These are phyloP conservation scores for Yamagishiella unicocca DNA, from an alignment of 139 green algal species.

Conservation along the genomic window DNA sequence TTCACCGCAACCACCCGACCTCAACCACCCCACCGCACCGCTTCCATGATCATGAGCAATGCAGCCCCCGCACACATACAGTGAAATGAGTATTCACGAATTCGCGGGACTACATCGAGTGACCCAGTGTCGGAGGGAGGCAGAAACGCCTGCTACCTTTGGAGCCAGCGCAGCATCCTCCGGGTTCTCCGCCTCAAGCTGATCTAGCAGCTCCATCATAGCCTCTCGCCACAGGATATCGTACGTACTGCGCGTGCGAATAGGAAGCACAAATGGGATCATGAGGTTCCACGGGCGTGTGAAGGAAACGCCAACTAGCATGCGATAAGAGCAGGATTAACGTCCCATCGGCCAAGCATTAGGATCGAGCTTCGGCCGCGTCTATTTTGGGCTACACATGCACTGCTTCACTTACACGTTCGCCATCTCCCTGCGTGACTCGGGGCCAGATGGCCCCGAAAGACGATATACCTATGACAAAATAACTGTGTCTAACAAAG, in stretches of 20 bases:
- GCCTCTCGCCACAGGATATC: slow-evolving; percentile 89
- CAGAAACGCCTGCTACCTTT: slow-evolving; percentile 61
- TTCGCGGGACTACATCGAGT: too few species aligned
- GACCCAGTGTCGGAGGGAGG: background rate
- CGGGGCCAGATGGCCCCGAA: slow-evolving; percentile 19
- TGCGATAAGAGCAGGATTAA: too few species aligned
- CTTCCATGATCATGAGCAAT: too few species aligned
- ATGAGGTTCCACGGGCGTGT: too few species aligned
- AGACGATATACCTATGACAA: background rate
- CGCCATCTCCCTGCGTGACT: slow-evolving; percentile 32
- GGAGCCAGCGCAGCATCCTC: slow-evolving; percentile 74
- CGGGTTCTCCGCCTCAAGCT: slow-evolving; percentile 88
- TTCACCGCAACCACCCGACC: too few species aligned
- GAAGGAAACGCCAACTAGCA: too few species aligned
- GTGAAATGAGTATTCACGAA: too few species aligned
- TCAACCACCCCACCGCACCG: too few species aligned
- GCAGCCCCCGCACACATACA: too few species aligned
- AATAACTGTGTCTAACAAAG: background rate
- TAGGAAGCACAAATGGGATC: background rate
- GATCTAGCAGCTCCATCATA: slow-evolving; percentile 91
- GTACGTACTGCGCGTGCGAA: slow-evolving; percentile 75
- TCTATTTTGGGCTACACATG: background rate
- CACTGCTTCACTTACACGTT: slow-evolving; percentile 51
- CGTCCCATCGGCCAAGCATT: too few species aligned
- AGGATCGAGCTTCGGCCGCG: background rate